These are phyloP conservation scores for Dalechampia spathulata DNA, from an alignment of 441 rosid genomes.

Conservation along the genomic window DNA sequence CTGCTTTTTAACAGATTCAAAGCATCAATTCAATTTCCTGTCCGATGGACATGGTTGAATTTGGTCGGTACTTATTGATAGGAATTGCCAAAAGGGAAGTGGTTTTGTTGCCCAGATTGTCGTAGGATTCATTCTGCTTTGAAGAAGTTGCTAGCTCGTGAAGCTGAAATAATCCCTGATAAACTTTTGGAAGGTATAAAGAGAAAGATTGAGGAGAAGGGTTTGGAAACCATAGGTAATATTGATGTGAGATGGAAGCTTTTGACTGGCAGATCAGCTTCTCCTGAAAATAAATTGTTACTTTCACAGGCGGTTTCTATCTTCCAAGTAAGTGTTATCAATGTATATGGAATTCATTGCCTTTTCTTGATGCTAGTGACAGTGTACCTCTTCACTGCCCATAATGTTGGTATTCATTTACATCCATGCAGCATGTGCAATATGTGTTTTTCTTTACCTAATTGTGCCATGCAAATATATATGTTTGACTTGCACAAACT, in stretches of 20 bases:
- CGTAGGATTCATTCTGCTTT: conserved; percentile 43
- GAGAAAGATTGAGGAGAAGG: conserved; percentile 39
- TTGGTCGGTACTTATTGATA: conserved; percentile 23
- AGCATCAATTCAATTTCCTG: neutral
- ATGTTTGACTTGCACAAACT: neutral
- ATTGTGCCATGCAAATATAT: conserved; percentile 4
- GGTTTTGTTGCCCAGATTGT: conserved; percentile 69
- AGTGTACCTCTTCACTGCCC: too few species aligned
- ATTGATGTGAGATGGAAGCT: conserved; percentile 62
- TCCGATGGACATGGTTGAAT: conserved; percentile 4
- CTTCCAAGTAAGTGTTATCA: conserved; percentile 46
- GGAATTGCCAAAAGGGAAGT: conserved; percentile 70
- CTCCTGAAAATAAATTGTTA: conserved; percentile 43
- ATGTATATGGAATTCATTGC: neutral
- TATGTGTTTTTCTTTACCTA: conserved; percentile 1
- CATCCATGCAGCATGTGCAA: neutral
- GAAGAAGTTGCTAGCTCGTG: conserved; percentile 43
- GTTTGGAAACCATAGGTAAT: conserved; percentile 24
- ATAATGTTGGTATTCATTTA: too few species aligned
- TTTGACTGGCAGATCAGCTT: conserved; percentile 46
- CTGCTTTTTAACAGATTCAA: neutral
- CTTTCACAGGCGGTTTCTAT: conserved; percentile 63
- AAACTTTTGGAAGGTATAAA: conserved; percentile 35
- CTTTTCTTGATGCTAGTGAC: too few species aligned
- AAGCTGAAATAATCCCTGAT: conserved; percentile 50